phyloP scores from a whole-genome alignment of 1,284 basidiomycete genomes.

The Neolentinus lepideus region DNA sequence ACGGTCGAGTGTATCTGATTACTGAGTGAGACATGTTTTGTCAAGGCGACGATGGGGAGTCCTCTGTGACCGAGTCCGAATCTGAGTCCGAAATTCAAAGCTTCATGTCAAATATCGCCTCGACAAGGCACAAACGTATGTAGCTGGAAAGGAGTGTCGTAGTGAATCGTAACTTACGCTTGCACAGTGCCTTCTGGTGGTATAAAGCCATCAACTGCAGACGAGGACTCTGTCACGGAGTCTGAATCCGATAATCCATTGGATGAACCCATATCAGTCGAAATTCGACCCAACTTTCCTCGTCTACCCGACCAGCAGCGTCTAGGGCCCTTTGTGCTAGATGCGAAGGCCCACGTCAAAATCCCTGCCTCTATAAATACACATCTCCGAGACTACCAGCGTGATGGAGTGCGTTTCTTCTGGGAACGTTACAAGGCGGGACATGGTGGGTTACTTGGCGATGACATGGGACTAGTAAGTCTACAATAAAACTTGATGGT shows the following conservation, averaged over 20 bases:
- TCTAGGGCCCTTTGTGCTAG: conserved; percentile 39
- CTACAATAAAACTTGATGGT: no score
- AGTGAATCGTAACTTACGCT: no score
- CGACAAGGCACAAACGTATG: not conserved
- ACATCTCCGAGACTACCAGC: conserved; percentile 78
- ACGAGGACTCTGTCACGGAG: conserved; percentile 32
- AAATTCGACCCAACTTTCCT: conserved; percentile 47
- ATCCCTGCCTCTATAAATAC: conserved; percentile 74
- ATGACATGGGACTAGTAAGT: conserved; percentile 85
- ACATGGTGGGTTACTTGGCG: conserved; percentile 72
- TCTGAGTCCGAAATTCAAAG: not conserved
- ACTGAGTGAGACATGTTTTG: not conserved
- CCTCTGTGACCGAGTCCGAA: conserved; percentile 1
- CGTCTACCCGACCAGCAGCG: conserved; percentile 33
- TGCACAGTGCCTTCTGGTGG: not conserved
- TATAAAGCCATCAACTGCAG: not conserved
- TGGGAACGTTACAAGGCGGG: conserved; percentile 57
- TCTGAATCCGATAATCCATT: conserved; percentile 29
- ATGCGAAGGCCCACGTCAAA: conserved; percentile 34
- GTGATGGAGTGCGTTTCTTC: conserved; percentile 76
- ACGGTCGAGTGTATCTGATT: not conserved
- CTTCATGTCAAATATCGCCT: not conserved
- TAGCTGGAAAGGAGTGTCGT: no score
- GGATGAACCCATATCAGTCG: conserved; percentile 21
- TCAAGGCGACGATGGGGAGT: not conserved